Base-by-base conservation (phyloP, 176 grass and related monocot genomes). In the Eragrostis nindensis region DNA sequence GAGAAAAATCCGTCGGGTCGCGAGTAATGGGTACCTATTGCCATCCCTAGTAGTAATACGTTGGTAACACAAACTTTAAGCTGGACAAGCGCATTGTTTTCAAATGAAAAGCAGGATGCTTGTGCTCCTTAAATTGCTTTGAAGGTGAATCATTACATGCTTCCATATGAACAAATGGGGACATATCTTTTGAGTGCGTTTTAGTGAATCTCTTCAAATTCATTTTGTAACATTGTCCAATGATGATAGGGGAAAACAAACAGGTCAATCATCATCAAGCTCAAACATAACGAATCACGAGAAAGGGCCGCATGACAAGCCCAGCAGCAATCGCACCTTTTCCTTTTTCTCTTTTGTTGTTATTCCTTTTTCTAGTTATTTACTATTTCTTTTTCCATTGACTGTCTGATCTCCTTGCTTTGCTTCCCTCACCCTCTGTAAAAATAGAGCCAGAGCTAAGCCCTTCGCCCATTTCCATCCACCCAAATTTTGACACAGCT, bases 261-360 rank as follows among this genome's bases (percentile, higher is more conserved):
- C 48, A 83, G 56, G 5, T 73, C 44, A 43, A 78, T 74, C 5
- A 60, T 26, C 9, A 61, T 61, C 57, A 61, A 61, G 17, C 27
- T 64, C 76, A 76, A 87, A 79, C 83, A 71, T 57, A 83, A 82
- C 86, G 90, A 89, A 92, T 89, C 83, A 92, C 90, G 80, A 92
- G 87, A 83, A 84, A 92, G 36, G 57, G 19, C 17, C 8, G 1
- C 30, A 80, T 74, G 69, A 74, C 57, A 62, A 53, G 44, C 80
- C 80, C 36, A 52, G 52, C 53, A 45, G 60, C 67, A 85, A 60
- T 49, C n/a, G 32, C 71, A 79, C 36, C 76, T 80, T 92, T 85
- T 84, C 8, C 45, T 67, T 54, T 89, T 76, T 65, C 76, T 62
- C 80, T 86, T 84, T 83, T 68, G 70, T 69, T 87, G 71, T 27